Evolutionary conservation across 495 filamentous ascomycete species (phyloP), one percentile per base, ranked within the genome.

Genomic region (Penicillium paradoxum): DNA sequence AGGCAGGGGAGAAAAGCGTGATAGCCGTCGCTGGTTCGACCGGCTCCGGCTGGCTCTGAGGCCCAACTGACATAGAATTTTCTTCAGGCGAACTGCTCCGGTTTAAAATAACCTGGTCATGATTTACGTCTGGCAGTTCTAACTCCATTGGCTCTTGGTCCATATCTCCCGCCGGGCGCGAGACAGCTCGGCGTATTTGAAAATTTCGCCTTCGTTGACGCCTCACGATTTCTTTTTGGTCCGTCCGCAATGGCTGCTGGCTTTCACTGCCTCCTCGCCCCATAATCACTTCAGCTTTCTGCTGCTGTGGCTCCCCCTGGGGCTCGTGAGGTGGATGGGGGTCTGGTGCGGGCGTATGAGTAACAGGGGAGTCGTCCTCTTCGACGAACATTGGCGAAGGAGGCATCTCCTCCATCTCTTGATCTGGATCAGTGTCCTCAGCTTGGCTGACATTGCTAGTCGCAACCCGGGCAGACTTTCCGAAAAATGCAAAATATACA

Each of bases 401-500:
- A 38, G 34, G n/a, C 9, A 38, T 38, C 14, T 38, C 34, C 34
- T n/a, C 34, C n/a, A 41, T 41, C 22, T 18, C 38, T 41, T 41
- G 18, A 13, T 22, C 38, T 41, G 10, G 38, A 22, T 21, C 6
- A 41, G 19, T 41, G 19, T 41, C 38, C 18, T 41, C 10, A 41
- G 38, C 38, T 41, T 41, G 10, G 38, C 22, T 41, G 19, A 24
- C 17, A 41, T 21, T 24, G 19, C 18, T 41, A 41, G 21, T 21
- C 39, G 18, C 39, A 41, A 24, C 17, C 38, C n/a, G n/a, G 13
- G 45, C 10, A 43, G 45, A 38, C 43, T 59, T 66, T 37, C 66
- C 61, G 48, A 71, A 69, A 59, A 70, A 71, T 37, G 59, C 59
- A 59, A 60, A 69, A 57, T 70, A 74, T 9, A 72, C 53, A 43